Percentiles rank a stretch among this genome's conserved stretches.
Conservation (phyloP, 148 eudicot species). For the Diospyros lotus region DNA sequence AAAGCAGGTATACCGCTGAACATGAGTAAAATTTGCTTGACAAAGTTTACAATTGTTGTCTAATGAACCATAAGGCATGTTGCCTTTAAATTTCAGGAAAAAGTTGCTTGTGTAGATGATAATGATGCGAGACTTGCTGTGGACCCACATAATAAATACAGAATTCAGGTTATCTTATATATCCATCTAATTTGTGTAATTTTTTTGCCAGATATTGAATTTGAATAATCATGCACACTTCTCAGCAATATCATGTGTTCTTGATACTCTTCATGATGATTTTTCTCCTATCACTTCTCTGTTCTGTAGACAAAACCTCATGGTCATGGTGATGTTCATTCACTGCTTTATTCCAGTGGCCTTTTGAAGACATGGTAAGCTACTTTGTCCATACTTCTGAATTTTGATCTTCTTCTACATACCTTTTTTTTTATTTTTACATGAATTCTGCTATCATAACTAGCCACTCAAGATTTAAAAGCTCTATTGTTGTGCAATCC, state of each 20-base stretch:
- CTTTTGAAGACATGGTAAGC: conserved; percentile 67
- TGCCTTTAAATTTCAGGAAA: conserved; percentile 51
- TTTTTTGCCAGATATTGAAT: not conserved
- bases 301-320: conserved; percentile 83
- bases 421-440: not conserved
- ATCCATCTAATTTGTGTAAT: not conserved
- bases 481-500: not conserved
- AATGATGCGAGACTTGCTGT: conserved; percentile 94
- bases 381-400: not conserved
- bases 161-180: conserved; percentile 57
- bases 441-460: conserved; percentile 3
- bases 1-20: conserved; percentile 61
- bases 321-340: conserved; percentile 99
- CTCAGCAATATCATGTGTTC: not conserved
- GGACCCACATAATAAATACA: conserved; percentile 71
- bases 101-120: conserved; percentile 98
- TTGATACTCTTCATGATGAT: not conserved
- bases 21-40: not conserved
- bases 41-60: not conserved
- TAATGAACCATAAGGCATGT: not conserved
- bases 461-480: not conserved
- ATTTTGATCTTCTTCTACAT: not conserved
- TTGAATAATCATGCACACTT: not conserved
- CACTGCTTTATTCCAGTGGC: conserved; percentile 81
- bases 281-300: conserved; percentile 6